These are phyloP conservation scores for Nemophila menziesii DNA, from an alignment of 257 asterid species.

Conservation along the genomic window DNA sequence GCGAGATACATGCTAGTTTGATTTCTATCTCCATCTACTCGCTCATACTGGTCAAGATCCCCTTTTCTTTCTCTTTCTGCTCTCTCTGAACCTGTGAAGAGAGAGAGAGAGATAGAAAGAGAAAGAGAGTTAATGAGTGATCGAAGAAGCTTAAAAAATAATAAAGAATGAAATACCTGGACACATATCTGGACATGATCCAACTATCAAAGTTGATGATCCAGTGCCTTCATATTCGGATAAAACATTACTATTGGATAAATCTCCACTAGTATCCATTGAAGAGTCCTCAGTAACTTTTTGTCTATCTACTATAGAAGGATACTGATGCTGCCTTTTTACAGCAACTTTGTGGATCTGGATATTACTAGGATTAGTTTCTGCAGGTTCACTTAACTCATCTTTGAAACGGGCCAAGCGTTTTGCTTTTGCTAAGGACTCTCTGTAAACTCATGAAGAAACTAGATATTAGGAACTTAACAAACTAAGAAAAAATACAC, in stretches of 20 bases:
- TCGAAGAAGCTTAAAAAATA: background rate
- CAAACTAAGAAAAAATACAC: constrained; percentile 8
- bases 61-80: constrained; percentile 94
- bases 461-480: constrained; percentile 2
- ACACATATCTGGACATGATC: constrained; percentile 91
- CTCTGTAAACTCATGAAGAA: constrained; percentile 36
- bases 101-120: background rate
- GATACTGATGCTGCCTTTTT: constrained; percentile 45
- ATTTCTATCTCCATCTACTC: constrained; percentile 90
- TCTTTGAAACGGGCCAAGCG: constrained; percentile 84
- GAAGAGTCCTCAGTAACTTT: constrained; percentile 30
- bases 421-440: constrained; percentile 75
- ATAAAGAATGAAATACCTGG: constrained; percentile 53
- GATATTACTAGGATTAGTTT: constrained; percentile 21
- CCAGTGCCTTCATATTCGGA: constrained; percentile 39
- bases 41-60: constrained; percentile 94
- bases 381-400: constrained; percentile 45
- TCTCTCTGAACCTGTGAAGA: constrained; percentile 64
- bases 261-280: constrained; percentile 32
- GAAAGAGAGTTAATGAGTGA: background rate
- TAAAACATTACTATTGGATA: constrained; percentile 22
- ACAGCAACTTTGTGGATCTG: constrained; percentile 35
- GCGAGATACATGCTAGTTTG: constrained; percentile 64
- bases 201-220: constrained; percentile 54
- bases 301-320: constrained; percentile 23